Evolutionary conservation across 257 asterid species (phyloP).

Genomic region (Rhazya stricta): DNA sequence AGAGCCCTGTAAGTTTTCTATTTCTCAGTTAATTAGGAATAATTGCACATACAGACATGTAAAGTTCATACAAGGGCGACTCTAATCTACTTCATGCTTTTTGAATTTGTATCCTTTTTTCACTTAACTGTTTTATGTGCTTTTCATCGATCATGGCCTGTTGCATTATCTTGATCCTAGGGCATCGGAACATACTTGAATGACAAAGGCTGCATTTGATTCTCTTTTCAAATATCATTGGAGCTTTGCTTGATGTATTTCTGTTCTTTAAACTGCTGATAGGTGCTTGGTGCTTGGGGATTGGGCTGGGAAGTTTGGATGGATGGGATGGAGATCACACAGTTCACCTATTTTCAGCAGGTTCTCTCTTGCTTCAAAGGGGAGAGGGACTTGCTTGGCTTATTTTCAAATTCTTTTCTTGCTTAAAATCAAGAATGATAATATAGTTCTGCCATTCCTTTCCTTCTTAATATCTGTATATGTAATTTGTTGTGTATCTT

Average conservation of each 20-base stretch:
- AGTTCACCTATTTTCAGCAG: conserved; percentile 99
- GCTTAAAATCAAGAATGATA: neutral
- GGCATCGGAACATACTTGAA: neutral
- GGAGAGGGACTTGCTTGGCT: neutral
- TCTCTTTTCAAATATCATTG: conserved; percentile 1
- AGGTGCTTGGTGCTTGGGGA: conserved; percentile 99
- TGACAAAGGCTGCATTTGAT: neutral
- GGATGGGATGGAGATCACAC: conserved; percentile 99
- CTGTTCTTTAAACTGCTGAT: conserved; percentile 25
- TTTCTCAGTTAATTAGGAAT: conserved; percentile 12
- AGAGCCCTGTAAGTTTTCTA: conserved; percentile 83
- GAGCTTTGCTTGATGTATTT: conserved; percentile 12
- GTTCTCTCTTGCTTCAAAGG: conserved; percentile 27
- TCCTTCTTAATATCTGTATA: no score
- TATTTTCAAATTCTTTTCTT: neutral
- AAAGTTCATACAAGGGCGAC: neutral
- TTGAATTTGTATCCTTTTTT: neutral
- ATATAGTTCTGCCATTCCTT: neutral
- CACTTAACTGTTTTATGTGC: neutral
- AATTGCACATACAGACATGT: conserved; percentile 1
- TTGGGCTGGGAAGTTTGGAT: conserved; percentile 99
- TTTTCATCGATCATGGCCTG: neutral
- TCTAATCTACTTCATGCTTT: neutral
- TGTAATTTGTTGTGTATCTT: conserved; percentile 13
- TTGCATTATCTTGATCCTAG: neutral